These are phyloP conservation scores for Glebionis coronaria DNA, from an alignment of 129 eudicot species.

Conservation along the genomic window DNA sequence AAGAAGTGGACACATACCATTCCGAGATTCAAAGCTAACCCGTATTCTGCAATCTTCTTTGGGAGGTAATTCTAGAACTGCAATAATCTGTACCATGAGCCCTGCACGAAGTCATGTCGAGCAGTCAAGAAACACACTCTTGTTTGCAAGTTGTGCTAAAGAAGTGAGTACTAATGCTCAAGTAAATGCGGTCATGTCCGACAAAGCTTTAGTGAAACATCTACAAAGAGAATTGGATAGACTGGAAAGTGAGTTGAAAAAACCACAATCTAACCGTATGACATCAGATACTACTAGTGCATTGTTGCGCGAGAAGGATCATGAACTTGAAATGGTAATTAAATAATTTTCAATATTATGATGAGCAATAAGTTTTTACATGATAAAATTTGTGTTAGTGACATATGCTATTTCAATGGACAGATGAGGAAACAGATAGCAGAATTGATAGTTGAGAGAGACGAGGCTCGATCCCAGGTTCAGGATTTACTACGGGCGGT, in stretches of 20 bases:
- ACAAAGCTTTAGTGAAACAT: conserved; percentile 88
- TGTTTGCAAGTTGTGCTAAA: conserved; percentile 97
- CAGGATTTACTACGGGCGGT: conserved; percentile 56
- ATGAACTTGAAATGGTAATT: conserved; percentile 74
- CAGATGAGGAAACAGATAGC: conserved; percentile 78
- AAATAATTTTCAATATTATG: neutral
- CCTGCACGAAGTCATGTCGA: conserved; percentile 93
- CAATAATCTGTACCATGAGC: conserved; percentile 97
- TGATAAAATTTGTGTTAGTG: neutral
- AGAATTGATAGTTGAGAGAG: conserved; percentile 73
- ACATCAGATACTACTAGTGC: conserved; percentile 41
- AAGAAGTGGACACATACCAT: conserved; percentile 80
- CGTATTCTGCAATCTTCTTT: conserved; percentile 90
- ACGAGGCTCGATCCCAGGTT: conserved; percentile 72
- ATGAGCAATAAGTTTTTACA: neutral
- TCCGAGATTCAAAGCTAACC: conserved; percentile 92
- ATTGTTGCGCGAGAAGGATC: conserved; percentile 66
- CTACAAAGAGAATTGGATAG: conserved; percentile 85
- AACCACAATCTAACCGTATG: conserved; percentile 32
- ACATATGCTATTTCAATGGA: conserved; percentile 16
- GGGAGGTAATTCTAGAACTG: conserved; percentile 96
- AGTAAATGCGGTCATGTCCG: conserved; percentile 79
- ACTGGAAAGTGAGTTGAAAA: conserved; percentile 69
- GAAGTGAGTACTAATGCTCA: conserved; percentile 90
- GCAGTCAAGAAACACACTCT: conserved; percentile 95